Base-by-base conservation (phyloP, 2,329 filamentous ascomycete genomes). In the Westerdykella sp. region DNA sequence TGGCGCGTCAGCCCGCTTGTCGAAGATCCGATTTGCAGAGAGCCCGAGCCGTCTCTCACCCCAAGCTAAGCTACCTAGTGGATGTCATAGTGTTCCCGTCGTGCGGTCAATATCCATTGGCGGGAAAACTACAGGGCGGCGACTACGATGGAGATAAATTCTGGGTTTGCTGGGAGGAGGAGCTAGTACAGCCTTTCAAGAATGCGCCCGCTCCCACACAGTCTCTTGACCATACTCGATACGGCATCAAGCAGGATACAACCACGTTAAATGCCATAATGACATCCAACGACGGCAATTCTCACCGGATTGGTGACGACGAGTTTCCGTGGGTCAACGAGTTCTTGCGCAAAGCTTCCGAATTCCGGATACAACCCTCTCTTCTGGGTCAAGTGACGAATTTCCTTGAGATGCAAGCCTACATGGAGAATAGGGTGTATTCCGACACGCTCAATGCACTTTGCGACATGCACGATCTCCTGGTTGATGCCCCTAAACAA, bases 131-230 rank as follows among this genome's bases (percentile, higher is more conserved):
- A 0, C 87, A 85, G 1, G 87, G 87, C 0, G 87, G 87, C 0
- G 87, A 91, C 55, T 91, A 89, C 48, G 86, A 91, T 51, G 87
- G 87, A 0, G 87, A 93, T 48, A 75, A 70, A n/a, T 74, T 85
- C 4, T 90, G 85, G 84, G 67, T 87, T 0, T 87, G 83, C 55
- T 91, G 84, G 83, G 84, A 90, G 22, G 68, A 72, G 0, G 64
- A 68, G 0, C 74, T 93, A 3, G 83, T 87, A 0, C 53, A 69
- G 5, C 79, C 80, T n/a, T 91, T 91, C 51, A 51, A 56, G 4
- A 88, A 85, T 45, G 78, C 79, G 0, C 68, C 73, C 0, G 63
- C 74, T 5, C 78, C 76, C 0, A 25, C 57, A 1, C 42, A 62
- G 6, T 66, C 67, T 0, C 72, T 78, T 41, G 60, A 83, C 0